A percentile compares a stretch with the other conserved stretches of the same genome.
Evolutionary conservation across 768 basidiomycete species (phyloP).

Genomic region (Lactarius sanguifluus): DNA sequence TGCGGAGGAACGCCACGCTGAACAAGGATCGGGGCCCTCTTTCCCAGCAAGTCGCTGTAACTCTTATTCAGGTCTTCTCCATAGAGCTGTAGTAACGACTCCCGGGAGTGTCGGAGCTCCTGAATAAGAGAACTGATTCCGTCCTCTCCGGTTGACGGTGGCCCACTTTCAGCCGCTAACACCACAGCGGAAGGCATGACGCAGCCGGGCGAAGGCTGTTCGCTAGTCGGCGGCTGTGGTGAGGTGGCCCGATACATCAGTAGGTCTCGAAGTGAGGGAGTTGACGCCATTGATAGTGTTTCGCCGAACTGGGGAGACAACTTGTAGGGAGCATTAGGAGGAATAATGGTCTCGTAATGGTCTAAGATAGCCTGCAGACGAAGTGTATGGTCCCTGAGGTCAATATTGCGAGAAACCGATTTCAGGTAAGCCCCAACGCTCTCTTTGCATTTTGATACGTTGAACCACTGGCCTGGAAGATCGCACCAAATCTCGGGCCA

Average conservation of each 20-base stretch:
- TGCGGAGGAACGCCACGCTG: neutral
- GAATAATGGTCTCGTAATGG: neutral
- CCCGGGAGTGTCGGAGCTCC: neutral
- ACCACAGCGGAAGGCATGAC: neutral
- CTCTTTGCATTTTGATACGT: neutral
- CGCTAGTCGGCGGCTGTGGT: neutral
- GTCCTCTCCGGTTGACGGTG: neutral
- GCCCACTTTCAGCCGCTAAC: neutral
- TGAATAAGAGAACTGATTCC: neutral
- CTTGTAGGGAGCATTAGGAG: neutral
- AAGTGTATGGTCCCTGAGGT: neutral
- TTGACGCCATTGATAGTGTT: neutral
- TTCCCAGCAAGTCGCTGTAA: neutral
- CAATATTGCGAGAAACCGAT: neutral
- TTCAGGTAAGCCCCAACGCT: neutral
- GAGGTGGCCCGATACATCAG: neutral
- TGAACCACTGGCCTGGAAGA: neutral
- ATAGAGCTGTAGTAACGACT: conserved; percentile 8
- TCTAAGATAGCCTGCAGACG: neutral
- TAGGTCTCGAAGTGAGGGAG: neutral
- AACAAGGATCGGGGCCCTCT: neutral
- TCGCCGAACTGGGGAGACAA: neutral
- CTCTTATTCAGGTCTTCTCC: conserved; percentile 7
- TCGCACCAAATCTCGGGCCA: neutral
- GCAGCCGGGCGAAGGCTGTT: neutral